phyloP scores from a whole-genome alignment of 2,329 filamentous ascomycete genomes.

The Cercospora janseana region DNA sequence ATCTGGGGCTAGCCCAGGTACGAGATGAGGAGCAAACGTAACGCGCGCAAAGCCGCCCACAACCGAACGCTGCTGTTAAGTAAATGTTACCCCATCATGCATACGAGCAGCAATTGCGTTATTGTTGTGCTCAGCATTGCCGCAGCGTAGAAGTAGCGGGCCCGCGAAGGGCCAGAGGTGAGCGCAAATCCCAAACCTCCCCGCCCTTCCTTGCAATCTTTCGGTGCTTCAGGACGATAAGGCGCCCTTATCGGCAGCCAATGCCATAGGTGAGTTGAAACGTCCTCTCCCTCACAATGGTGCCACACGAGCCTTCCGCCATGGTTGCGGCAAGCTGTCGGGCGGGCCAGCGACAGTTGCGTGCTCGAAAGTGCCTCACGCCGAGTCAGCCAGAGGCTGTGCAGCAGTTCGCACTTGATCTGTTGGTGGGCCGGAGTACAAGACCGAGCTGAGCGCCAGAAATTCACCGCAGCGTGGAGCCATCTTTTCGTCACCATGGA shows the following conservation, averaged over 20 bases:
- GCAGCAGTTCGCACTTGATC: neutral
- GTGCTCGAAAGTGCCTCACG: too few species aligned
- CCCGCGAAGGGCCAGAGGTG: neutral
- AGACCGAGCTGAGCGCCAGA: slow-evolving; percentile 1
- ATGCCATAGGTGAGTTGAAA: slow-evolving; percentile 12
- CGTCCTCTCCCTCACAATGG: neutral
- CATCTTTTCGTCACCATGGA: neutral
- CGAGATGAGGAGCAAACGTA: slow-evolving; percentile 5
- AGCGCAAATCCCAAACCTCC: neutral
- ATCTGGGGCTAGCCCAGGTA: slow-evolving; percentile 13
- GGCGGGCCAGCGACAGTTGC: neutral
- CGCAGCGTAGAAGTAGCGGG: neutral
- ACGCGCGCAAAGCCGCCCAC: slow-evolving; percentile 8
- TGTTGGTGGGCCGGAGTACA: neutral
- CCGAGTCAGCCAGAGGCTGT: too few species aligned
- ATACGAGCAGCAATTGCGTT: slow-evolving; percentile 9
- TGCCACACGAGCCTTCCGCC: neutral
- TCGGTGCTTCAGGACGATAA: neutral
- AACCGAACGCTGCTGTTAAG: slow-evolving; percentile 9
- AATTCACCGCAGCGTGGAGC: slow-evolving; percentile 14
- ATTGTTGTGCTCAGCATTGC: slow-evolving; percentile 3
- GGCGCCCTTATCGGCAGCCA: slow-evolving; percentile 5
- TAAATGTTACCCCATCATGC: slow-evolving; percentile 15
- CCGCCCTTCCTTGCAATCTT: slow-evolving; percentile 4
- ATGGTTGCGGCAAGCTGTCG: neutral